phyloP scores from a whole-genome alignment of 129 eudicot genomes.

The Lactuca sativa region DNA sequence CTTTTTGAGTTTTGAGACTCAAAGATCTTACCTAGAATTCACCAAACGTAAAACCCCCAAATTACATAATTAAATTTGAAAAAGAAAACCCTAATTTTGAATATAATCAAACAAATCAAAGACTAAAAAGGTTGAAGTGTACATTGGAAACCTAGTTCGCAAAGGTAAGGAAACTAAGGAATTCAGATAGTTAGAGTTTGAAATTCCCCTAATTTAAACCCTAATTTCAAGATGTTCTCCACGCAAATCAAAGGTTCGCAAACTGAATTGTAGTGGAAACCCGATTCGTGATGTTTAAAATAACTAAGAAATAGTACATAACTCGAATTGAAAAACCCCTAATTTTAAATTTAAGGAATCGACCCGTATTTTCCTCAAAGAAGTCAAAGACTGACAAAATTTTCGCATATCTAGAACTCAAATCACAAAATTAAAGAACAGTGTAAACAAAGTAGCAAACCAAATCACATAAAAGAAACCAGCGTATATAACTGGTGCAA shows the following conservation, averaged over 20 bases:
- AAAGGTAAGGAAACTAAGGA: not conserved
- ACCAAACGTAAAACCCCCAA: constrained; percentile 1
- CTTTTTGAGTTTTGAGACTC: not conserved
- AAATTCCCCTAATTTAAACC: not conserved
- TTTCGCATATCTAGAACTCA: constrained; percentile 5
- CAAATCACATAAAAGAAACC: constrained; percentile 5
- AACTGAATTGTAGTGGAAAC: not conserved
- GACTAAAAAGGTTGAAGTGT: not conserved
- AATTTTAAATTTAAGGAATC: not conserved
- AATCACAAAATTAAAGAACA: constrained; percentile 11
- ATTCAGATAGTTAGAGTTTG: not conserved
- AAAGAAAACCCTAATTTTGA: not conserved
- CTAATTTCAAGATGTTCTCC: constrained; percentile 2
- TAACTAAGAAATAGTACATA: not conserved
- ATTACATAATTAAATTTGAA: not conserved
- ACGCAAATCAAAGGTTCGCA: not conserved
- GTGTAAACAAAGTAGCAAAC: not conserved
- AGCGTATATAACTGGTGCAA: not conserved
- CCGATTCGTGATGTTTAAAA: not conserved
- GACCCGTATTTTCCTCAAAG: constrained; percentile 12
- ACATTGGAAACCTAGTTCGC: not conserved
- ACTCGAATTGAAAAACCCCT: not conserved
- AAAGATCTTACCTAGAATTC: not conserved
- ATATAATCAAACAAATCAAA: not conserved
- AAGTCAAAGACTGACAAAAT: not conserved